Evolutionary conservation across 2,329 filamentous ascomycete species (phyloP).

Genomic region (Tricladium varicosporioides): DNA sequence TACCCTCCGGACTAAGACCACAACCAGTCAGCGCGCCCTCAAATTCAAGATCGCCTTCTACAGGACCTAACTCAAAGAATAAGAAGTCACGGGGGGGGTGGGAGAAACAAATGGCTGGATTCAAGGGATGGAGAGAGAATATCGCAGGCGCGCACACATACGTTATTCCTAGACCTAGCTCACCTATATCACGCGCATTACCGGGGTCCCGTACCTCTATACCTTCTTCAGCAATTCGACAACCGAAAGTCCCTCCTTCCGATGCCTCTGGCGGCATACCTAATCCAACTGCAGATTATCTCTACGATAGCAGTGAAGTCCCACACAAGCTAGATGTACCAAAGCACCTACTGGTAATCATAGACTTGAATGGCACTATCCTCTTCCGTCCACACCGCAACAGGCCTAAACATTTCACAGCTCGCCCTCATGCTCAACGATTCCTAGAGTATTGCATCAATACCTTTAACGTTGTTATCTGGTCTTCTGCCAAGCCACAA

Average conservation of each 20-base stretch:
- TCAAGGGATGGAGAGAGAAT: too few relatives aligned
- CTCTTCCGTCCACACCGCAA: constrained; percentile 63
- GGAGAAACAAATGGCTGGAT: too few relatives aligned
- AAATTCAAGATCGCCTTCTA: too few relatives aligned
- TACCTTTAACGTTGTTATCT: constrained; percentile 79
- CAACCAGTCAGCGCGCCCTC: too few relatives aligned
- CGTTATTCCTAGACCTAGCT: too few relatives aligned
- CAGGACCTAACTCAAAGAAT: too few relatives aligned
- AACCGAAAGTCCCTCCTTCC: constrained; percentile 21
- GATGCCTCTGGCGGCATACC: constrained; percentile 45
- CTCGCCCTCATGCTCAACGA: constrained; percentile 62
- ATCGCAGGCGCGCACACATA: too few relatives aligned
- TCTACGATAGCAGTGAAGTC: constrained; percentile 48
- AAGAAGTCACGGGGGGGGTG: too few relatives aligned
- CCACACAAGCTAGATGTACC: constrained; percentile 45
- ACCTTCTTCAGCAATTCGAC: not conserved
- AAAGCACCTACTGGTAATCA: constrained; percentile 72
- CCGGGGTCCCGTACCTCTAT: too few relatives aligned
- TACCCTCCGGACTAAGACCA: too few relatives aligned
- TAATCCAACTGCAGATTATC: constrained; percentile 57
- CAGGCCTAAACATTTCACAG: constrained; percentile 53
- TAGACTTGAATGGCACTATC: constrained; percentile 93
- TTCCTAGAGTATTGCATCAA: constrained; percentile 75
- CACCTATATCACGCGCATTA: too few relatives aligned
- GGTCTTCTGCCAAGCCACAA: constrained; percentile 77